Evolutionary conservation across 73 alveolate species (phyloP).

Genomic region (Chromera velia): DNA sequence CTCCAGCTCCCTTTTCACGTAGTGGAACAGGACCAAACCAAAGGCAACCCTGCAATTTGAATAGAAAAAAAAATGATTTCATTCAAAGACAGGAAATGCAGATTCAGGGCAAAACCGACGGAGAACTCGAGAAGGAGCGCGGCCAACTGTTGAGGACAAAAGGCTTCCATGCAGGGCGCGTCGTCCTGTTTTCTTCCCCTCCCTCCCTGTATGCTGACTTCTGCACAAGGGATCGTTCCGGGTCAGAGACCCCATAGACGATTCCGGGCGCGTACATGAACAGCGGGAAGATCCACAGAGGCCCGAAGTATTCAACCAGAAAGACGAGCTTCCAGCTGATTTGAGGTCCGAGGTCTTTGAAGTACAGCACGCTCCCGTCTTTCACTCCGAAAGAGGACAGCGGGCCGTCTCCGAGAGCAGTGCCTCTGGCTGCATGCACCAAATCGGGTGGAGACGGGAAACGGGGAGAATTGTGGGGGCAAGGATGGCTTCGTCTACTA

Average conservation of each 20-base stretch:
- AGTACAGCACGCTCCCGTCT: slow-evolving; percentile 18
- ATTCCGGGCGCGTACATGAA: slow-evolving; percentile 38
- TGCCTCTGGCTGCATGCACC: too few relatives aligned
- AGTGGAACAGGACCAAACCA: slow-evolving; percentile 72
- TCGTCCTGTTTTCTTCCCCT: slow-evolving; percentile 27
- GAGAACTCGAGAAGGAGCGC: slow-evolving; percentile 19
- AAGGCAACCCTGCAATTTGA: slow-evolving; percentile 54
- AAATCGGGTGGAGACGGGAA: too few relatives aligned
- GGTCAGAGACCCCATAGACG: slow-evolving; percentile 37
- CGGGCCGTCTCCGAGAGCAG: too few relatives aligned
- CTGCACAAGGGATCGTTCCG: slow-evolving; percentile 14
- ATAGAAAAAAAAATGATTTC: too few relatives aligned
- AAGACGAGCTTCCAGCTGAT: slow-evolving; percentile 78
- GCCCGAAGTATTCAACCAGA: slow-evolving; percentile 83
- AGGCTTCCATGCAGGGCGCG: slow-evolving; percentile 22
- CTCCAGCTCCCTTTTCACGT: slow-evolving; percentile 75
- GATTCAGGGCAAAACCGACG: too few relatives aligned
- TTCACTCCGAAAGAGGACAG: too few relatives aligned
- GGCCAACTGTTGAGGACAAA: too few relatives aligned
- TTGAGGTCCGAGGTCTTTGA: slow-evolving; percentile 82
- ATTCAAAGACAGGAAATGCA: too few relatives aligned
- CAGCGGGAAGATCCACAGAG: slow-evolving; percentile 55
- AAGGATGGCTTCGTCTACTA: too few relatives aligned
- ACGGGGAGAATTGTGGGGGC: too few relatives aligned
- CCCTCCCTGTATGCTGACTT: slow-evolving; percentile 10